Conservation (phyloP, 2,329 filamentous ascomycete species). For the Pezicula rhizophila region DNA sequence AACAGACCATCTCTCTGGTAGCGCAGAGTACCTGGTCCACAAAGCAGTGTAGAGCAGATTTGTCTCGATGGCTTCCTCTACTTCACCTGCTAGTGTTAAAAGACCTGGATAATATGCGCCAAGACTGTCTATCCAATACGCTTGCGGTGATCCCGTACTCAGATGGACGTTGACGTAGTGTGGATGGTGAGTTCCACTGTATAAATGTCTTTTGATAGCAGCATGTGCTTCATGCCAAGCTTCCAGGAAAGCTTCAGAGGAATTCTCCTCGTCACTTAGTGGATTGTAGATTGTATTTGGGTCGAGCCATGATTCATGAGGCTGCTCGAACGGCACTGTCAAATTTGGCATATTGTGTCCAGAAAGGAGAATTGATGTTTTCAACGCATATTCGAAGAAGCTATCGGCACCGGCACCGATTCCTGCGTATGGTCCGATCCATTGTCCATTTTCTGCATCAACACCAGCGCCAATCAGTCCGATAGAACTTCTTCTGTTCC, state of each 20-base stretch:
- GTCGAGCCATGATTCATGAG: conserved; percentile 44
- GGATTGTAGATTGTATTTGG: conserved; percentile 57
- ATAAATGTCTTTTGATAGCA: conserved; percentile 86
- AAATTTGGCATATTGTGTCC: conserved; percentile 57
- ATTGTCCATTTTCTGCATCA: conserved; percentile 83
- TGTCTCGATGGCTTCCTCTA: conserved; percentile 85
- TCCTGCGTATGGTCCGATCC: conserved; percentile 84
- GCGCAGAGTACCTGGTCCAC: conserved; percentile 89
- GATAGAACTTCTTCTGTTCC: conserved; percentile 77
- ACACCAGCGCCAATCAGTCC: conserved; percentile 87
- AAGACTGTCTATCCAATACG: conserved; percentile 93
- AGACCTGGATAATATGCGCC: conserved; percentile 93
- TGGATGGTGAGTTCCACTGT: conserved; percentile 76
- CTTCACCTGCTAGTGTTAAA: conserved; percentile 75
- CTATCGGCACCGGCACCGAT: conserved; percentile 96
- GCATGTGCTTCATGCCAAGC: conserved; percentile 83
- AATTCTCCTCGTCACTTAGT: conserved; percentile 59
- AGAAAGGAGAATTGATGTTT: conserved; percentile 85
- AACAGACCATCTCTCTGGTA: conserved; percentile 92
- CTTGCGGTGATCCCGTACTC: conserved; percentile 77
- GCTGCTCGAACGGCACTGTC: conserved; percentile 20
- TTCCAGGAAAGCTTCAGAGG: conserved; percentile 70
- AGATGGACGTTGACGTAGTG: conserved; percentile 91
- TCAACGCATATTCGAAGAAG: conserved; percentile 97
- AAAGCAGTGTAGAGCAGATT: conserved; percentile 88